These are phyloP conservation scores for Volvox carteri DNA, from an alignment of 163 green algal genomes.

Conservation along the genomic window DNA sequence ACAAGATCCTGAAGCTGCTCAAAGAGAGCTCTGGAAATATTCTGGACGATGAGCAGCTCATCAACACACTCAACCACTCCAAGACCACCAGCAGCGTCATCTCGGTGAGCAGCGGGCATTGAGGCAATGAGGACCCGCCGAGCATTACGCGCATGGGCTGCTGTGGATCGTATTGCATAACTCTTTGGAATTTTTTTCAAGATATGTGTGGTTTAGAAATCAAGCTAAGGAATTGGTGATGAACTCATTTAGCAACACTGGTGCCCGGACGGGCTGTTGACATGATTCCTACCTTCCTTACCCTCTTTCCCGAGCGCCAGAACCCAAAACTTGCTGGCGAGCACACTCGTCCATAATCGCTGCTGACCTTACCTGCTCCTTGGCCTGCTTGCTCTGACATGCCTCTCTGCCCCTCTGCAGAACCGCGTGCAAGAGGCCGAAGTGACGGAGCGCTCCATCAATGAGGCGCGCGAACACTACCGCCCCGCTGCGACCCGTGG, in stretches of 20 bases:
- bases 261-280: neutral
- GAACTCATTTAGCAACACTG: no score
- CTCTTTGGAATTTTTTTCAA: no score
- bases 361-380: no score
- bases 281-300: neutral
- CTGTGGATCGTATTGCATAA: no score
- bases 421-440: constrained; percentile 87
- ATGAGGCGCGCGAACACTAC: constrained; percentile 85
- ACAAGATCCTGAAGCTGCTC: constrained; percentile 89
- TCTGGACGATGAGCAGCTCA: constrained; percentile 89
- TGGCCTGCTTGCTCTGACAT: no score
- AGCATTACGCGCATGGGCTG: no score
- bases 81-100: constrained; percentile 87
- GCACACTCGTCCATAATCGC: no score
- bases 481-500: constrained; percentile 76
- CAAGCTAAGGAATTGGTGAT: no score
- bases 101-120: constrained; percentile 73
- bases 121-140: no score
- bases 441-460: constrained; percentile 86
- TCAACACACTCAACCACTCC: constrained; percentile 89
- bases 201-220: no score
- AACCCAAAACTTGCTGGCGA: no score
- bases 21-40: constrained; percentile 89
- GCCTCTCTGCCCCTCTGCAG: constrained; percentile 51
- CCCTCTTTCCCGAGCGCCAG: neutral